These are phyloP conservation scores for Polytrichum commune DNA, from an alignment of 225 moss, liverwort and hornwort genomes.

Conservation along the genomic window DNA sequence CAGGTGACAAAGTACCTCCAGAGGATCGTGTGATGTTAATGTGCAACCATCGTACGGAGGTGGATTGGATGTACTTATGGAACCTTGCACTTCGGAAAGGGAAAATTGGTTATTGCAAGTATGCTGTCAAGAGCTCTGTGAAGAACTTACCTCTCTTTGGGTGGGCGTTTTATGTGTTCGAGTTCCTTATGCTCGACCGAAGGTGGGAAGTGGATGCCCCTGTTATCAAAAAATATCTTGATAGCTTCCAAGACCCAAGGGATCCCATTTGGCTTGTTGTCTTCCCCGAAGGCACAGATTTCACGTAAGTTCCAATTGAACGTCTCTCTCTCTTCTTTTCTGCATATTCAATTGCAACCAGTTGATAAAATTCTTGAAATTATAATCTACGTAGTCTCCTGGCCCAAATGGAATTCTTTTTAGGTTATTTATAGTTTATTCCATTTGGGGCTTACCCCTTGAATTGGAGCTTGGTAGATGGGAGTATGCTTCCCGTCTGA, in stretches of 20 bases:
- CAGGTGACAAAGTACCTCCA: constrained; percentile 72
- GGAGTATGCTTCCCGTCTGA: no score
- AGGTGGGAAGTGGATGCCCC: constrained; percentile 82
- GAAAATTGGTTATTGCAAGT: constrained; percentile 82
- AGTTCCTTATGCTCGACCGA: constrained; percentile 85
- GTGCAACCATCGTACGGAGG: constrained; percentile 98
- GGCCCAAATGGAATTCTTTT: no score
- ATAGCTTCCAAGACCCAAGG: constrained; percentile 61
- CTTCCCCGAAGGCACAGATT: constrained; percentile 99
- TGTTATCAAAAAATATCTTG: constrained; percentile 65
- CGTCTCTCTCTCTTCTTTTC: no score
- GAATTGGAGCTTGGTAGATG: no score
- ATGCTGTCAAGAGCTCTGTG: constrained; percentile 83
- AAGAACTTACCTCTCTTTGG: constrained; percentile 90
- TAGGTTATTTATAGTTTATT: no score
- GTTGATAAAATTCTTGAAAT: no score
- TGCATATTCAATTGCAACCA: no score
- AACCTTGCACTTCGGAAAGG: constrained; percentile 83
- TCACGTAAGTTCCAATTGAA: constrained; percentile 55
- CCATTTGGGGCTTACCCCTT: no score
- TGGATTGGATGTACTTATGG: constrained; percentile 99
- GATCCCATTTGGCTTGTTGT: constrained; percentile 92
- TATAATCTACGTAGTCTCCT: no score
- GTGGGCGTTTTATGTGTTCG: constrained; percentile 88
- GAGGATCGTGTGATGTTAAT: constrained; percentile 89